These are phyloP conservation scores for Pseudozyma hubeiensis DNA, from an alignment of 1,284 basidiomycete species.

Conservation along the genomic window DNA sequence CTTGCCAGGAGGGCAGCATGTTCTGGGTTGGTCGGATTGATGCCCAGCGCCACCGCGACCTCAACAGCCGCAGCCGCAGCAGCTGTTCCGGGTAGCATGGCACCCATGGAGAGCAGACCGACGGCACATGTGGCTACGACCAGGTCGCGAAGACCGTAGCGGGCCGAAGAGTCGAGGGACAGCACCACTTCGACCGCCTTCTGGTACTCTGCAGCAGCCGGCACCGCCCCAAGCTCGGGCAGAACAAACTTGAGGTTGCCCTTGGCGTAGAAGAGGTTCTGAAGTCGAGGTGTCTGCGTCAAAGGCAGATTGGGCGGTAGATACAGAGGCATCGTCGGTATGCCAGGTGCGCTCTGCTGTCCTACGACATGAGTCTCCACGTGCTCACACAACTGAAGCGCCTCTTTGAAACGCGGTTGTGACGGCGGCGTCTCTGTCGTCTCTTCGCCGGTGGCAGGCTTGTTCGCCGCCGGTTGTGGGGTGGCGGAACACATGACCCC, in stretches of 20 bases:
- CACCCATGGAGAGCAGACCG: slow-evolving; percentile 58
- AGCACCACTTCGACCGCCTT: slow-evolving; percentile 67
- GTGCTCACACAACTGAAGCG: slow-evolving; percentile 69
- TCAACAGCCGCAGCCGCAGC: slow-evolving; percentile 49
- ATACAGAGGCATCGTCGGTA: slow-evolving; percentile 31
- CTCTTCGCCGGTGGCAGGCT: neutral
- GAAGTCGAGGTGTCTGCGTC: slow-evolving; percentile 70
- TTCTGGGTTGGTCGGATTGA: slow-evolving; percentile 49
- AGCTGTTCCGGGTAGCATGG: slow-evolving; percentile 51
- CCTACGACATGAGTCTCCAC: slow-evolving; percentile 58
- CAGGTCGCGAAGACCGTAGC: slow-evolving; percentile 58
- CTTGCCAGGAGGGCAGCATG: slow-evolving; percentile 43
- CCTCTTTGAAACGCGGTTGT: slow-evolving; percentile 66
- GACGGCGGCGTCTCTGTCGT: slow-evolving; percentile 7
- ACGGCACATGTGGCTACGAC: slow-evolving; percentile 61
- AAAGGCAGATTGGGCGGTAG: slow-evolving; percentile 62
- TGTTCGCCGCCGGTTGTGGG: slow-evolving; percentile 4
- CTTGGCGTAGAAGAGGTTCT: slow-evolving; percentile 71
- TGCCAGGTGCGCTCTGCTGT: slow-evolving; percentile 15
- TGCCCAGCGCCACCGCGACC: slow-evolving; percentile 52
- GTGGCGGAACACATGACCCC: slow-evolving; percentile 69
- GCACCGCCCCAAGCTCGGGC: slow-evolving; percentile 47
- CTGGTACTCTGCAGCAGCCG: slow-evolving; percentile 69
- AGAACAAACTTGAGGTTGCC: slow-evolving; percentile 70
- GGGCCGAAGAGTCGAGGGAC: slow-evolving; percentile 40